Conservation (phyloP, 2,329 filamentous ascomycete genomes). For the Stachybotrys elegans region DNA sequence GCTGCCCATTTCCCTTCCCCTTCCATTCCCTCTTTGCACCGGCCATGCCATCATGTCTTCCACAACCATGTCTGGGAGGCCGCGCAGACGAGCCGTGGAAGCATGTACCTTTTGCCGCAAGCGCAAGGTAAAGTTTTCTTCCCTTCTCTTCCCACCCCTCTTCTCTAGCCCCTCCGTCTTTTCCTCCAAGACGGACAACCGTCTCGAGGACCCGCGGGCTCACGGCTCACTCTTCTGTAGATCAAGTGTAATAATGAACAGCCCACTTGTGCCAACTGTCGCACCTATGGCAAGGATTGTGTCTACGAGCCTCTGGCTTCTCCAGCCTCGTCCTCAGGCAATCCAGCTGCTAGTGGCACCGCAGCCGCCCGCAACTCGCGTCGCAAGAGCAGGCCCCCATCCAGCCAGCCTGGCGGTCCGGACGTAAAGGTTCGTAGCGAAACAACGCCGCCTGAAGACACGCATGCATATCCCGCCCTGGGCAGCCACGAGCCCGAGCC, state of each 20-base stretch:
- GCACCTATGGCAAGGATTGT: constrained; percentile 38
- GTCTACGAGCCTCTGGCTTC: constrained; percentile 28
- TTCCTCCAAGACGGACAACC: neutral
- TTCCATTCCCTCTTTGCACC: neutral
- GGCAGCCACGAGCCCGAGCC: neutral
- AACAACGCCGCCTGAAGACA: neutral
- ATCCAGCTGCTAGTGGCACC: constrained; percentile 9
- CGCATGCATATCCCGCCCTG: neutral
- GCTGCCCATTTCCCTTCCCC: neutral
- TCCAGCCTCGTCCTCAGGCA: constrained; percentile 17
- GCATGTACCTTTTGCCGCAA: constrained; percentile 25
- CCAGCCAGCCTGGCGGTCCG: too few relatives aligned
- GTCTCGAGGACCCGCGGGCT: neutral
- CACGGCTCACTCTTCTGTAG: constrained; percentile 20
- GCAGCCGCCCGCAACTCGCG: constrained; percentile 1
- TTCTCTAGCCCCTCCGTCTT: constrained; percentile 10
- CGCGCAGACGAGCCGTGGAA: constrained; percentile 20
- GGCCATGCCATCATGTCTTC: neutral
- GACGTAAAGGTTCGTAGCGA: neutral
- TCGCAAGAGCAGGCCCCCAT: constrained; percentile 6
- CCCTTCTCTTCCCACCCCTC: too few relatives aligned
- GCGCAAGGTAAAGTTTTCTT: constrained; percentile 26
- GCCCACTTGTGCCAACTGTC: constrained; percentile 40
- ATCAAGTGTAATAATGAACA: constrained; percentile 43
- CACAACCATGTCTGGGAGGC: constrained; percentile 5